Conservation (phyloP, 2,329 filamentous ascomycete genomes). For the Phialemoniopsis sp. region DNA sequence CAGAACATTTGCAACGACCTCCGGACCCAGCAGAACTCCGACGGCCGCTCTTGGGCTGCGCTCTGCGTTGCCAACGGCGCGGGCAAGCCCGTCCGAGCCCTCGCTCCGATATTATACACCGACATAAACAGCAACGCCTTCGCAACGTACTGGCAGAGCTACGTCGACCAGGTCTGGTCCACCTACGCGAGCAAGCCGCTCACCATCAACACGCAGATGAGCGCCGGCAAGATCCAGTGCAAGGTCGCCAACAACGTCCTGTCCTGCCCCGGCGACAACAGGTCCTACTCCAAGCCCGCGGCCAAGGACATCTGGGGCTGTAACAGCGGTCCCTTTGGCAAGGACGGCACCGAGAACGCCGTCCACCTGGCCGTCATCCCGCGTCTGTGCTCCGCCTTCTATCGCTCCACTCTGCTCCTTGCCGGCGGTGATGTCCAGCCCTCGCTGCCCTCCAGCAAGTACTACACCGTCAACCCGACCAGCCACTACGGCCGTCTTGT, state of each 20-base stretch:
- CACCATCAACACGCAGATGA: slow-evolving; percentile 36
- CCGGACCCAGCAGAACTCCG: slow-evolving; percentile 24
- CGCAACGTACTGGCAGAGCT: slow-evolving; percentile 35
- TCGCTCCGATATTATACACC: slow-evolving; percentile 38
- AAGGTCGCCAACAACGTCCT: slow-evolving; percentile 27
- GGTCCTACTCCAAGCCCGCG: slow-evolving; percentile 35
- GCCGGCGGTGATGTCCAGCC: slow-evolving; percentile 43
- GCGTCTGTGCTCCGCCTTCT: slow-evolving; percentile 46
- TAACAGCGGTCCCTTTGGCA: slow-evolving; percentile 41
- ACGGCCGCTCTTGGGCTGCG: slow-evolving; percentile 37
- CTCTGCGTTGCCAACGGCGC: slow-evolving; percentile 33
- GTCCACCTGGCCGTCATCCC: slow-evolving; percentile 38
- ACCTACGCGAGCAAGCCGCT: slow-evolving; percentile 31
- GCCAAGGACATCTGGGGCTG: slow-evolving; percentile 46
- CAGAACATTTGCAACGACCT: slow-evolving; percentile 34
- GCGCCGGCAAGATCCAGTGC: slow-evolving; percentile 33
- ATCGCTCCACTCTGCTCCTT: slow-evolving; percentile 39
- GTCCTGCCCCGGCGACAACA: slow-evolving; percentile 35
- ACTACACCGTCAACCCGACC: slow-evolving; percentile 40
- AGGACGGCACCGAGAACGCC: slow-evolving; percentile 24
- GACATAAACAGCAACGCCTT: slow-evolving; percentile 28
- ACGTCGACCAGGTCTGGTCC: slow-evolving; percentile 42
- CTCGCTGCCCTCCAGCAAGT: slow-evolving; percentile 24
- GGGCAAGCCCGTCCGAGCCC: slow-evolving; percentile 35
- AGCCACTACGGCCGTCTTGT: slow-evolving; percentile 58